Conservation (phyloP, 2,329 filamentous ascomycete genomes). For the Colletotrichum tamarilloi region DNA sequence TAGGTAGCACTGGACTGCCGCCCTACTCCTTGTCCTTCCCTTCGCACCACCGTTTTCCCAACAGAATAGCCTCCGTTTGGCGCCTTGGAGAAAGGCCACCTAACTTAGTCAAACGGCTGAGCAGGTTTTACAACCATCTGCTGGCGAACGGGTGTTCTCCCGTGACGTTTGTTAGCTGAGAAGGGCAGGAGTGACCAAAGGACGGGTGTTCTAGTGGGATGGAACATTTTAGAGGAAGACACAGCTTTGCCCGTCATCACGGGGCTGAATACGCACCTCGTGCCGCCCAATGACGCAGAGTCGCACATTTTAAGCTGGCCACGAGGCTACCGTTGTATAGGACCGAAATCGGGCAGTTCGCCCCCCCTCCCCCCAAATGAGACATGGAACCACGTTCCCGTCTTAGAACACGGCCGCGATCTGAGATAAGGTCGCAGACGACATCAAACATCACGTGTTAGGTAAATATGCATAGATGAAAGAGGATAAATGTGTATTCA, state of each 20-base stretch:
- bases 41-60: conserved; percentile 19
- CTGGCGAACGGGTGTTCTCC: conserved; percentile 15
- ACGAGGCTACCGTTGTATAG: conserved; percentile 52
- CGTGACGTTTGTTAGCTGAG: conserved; percentile 20
- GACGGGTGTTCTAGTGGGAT: conserved; percentile 1
- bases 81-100: background rate
- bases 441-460: background rate
- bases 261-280: conserved; percentile 21
- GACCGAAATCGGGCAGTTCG: background rate
- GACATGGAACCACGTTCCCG: background rate
- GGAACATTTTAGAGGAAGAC: background rate
- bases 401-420: background rate
- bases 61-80: conserved; percentile 11
- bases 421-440: background rate
- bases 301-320: conserved; percentile 37
- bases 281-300: conserved; percentile 30
- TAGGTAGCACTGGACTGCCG: background rate
- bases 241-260: conserved; percentile 20
- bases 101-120: conserved; percentile 1
- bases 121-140: conserved; percentile 1
- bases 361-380: background rate
- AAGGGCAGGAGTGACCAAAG: conserved; percentile 7
- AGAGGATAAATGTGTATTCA: background rate
- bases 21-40: background rate
- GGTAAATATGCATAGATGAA: background rate